Percentiles rank a stretch among this genome's conserved stretches.
phyloP scores from a whole-genome alignment of 495 filamentous ascomycete species.

The Friedmanniomyces simplex region DNA sequence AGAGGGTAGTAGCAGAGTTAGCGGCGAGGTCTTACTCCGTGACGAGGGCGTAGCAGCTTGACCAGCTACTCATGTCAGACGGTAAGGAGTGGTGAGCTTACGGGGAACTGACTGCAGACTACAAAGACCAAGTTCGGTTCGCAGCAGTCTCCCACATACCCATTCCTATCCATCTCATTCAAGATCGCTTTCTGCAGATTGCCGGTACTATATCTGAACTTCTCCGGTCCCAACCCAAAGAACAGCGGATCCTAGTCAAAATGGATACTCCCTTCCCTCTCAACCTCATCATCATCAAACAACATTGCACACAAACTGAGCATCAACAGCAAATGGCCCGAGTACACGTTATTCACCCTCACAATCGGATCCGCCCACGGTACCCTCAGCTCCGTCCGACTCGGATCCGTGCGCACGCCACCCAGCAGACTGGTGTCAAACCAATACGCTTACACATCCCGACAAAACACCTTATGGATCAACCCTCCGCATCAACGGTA shows the following conservation, averaged over 20 bases:
- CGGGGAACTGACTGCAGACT: conserved; percentile 33
- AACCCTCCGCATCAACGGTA: background rate
- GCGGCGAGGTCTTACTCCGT: background rate
- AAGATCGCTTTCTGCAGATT: conserved; percentile 29
- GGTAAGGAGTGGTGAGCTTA: conserved; percentile 9
- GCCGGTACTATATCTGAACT: conserved; percentile 23
- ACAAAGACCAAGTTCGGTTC: conserved; percentile 35
- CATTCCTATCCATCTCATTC: conserved; percentile 30
- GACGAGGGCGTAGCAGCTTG: background rate
- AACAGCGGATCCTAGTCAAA: conserved; percentile 32
- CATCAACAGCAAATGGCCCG: conserved; percentile 34
- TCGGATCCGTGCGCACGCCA: conserved; percentile 27
- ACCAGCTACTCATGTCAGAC: background rate
- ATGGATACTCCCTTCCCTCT: conserved; percentile 21
- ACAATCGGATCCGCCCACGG: background rate
- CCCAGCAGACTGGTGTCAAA: background rate
- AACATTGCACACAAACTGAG: conserved; percentile 32
- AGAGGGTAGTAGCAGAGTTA: background rate
- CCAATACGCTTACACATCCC: background rate
- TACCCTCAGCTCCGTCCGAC: conserved; percentile 32
- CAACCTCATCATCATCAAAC: conserved; percentile 32
- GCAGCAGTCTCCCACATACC: conserved; percentile 31
- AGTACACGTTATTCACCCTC: conserved; percentile 13
- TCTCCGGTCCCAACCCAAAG: conserved; percentile 31
- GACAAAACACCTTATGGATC: background rate